Percentiles rank a stretch among this genome's conserved stretches.
phyloP scores from a whole-genome alignment of 371 early-diverging fungal genomes.

The Mucor plumbeus region DNA sequence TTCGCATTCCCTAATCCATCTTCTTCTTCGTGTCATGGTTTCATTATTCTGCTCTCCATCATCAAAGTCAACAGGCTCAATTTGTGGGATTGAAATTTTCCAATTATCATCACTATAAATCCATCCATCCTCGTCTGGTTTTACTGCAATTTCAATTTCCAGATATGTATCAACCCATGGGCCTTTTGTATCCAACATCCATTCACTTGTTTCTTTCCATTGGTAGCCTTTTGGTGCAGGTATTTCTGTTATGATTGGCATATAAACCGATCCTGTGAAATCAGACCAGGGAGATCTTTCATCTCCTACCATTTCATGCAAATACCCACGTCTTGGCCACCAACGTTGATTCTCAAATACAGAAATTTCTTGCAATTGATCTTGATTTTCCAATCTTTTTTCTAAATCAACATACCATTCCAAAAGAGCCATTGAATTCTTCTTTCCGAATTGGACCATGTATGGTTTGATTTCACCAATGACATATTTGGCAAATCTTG shows the following conservation, averaged over 20 bases:
- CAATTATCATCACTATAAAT: constrained; percentile 34
- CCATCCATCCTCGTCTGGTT: constrained; percentile 40
- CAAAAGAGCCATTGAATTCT: background rate
- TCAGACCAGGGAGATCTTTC: constrained; percentile 31
- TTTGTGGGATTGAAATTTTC: constrained; percentile 21
- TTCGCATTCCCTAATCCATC: constrained; percentile 31
- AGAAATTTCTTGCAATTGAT: constrained; percentile 23
- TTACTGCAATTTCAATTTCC: constrained; percentile 20
- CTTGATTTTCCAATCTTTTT: constrained; percentile 19
- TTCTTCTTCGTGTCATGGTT: constrained; percentile 25
- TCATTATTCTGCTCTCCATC: constrained; percentile 10
- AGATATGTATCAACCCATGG: constrained; percentile 35
- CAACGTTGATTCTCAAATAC: constrained; percentile 38
- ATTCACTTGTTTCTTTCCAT: constrained; percentile 29
- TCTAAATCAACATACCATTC: constrained; percentile 33
- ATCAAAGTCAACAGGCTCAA: constrained; percentile 9
- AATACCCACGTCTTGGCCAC: constrained; percentile 28
- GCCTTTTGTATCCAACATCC: constrained; percentile 32
- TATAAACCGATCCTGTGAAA: constrained; percentile 19
- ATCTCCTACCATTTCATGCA: constrained; percentile 20
- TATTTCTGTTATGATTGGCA: constrained; percentile 26
- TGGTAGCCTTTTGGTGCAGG: constrained; percentile 29
- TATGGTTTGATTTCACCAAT: constrained; percentile 21
- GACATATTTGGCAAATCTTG: constrained; percentile 24
- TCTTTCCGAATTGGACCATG: constrained; percentile 21